Base-by-base conservation (phyloP, 2,329 filamentous ascomycete genomes). In the Phaeosphaeria sp. region DNA sequence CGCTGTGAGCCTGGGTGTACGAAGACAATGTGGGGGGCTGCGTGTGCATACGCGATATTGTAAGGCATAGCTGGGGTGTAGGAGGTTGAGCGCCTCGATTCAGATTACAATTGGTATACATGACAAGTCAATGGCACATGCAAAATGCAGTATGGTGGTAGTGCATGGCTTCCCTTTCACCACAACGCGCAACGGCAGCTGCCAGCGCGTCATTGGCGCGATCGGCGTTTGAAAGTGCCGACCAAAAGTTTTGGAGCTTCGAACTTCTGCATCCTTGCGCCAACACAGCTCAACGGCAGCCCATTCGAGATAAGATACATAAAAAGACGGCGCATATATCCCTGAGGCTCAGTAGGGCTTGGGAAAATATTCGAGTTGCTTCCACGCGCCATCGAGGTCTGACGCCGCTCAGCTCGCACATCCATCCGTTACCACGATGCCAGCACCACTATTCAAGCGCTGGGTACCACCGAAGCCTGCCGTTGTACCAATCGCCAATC, bases 21-120 rank as follows among this genome's bases (percentile, higher is more conserved):
- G 24, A 30, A 45, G 24, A 43, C 27, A 47, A 49, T 30, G 46
- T 9, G 39, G 40, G 39, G 22, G 25, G 21, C n/a, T 7, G 11
- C 17, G 40, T 33, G n/a, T 20, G 50, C 85, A 69, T 78, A 88
- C 86, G 88, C 87, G 74, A 90, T 90, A 69, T 89, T 89, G 82
- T 90, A 90, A 53, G 87, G 83, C 88, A 90, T 90, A 22, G 68
- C 71, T 69, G 49, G 40, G 45, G 20, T 15, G 39, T 47, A 27
- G 43, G 65, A 72, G 73, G 68, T 64, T 51, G 7, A 17, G 0
- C 18, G 60, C 72, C 68, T 66, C 63, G 57, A 63, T 25, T 48
- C 7, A 30, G 51, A 17, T 45, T 36, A 57, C 13, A 47, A 36
- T 45, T 18, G 20, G 49, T 27, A 69, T 58, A 61, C 70, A 74